These are phyloP conservation scores for Pseudomonodictys pantanalensis DNA, from an alignment of 495 filamentous ascomycete genomes.

Conservation along the genomic window DNA sequence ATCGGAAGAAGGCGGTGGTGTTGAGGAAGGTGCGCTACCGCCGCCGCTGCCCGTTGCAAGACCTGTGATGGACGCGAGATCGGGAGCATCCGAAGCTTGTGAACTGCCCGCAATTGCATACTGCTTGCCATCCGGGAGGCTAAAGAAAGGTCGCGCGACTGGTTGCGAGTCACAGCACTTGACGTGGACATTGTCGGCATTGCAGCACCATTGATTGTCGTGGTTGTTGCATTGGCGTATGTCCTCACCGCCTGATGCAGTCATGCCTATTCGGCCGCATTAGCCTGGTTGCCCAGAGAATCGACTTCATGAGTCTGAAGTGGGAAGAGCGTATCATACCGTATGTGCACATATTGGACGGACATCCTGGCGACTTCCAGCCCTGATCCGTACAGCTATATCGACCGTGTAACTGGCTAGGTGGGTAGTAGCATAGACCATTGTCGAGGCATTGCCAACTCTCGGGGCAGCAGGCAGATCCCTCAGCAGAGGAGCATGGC, in stretches of 20 bases:
- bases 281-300: neutral
- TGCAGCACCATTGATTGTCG: constrained; percentile 34
- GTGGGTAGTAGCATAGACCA: constrained; percentile 26
- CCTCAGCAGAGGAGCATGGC: constrained; percentile 25
- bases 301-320: neutral
- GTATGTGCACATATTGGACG: constrained; percentile 32
- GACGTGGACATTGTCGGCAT: constrained; percentile 22
- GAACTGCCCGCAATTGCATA: constrained; percentile 27
- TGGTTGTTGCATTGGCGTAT: constrained; percentile 27
- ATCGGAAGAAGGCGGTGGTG: neutral
- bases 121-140: constrained; percentile 14
- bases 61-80: constrained; percentile 18
- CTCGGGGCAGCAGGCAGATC: constrained; percentile 28
- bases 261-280: constrained; percentile 26
- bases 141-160: constrained; percentile 21
- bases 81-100: constrained; percentile 8
- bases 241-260: constrained; percentile 15
- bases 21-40: neutral
- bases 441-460: constrained; percentile 33
- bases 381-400: constrained; percentile 32
- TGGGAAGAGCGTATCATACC: constrained; percentile 14
- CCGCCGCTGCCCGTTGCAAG: neutral
- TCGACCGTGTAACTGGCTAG: constrained; percentile 12
- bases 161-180: constrained; percentile 24
- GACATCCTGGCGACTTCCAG: constrained; percentile 18